Percentiles rank a stretch among this genome's conserved stretches.
phyloP scores from a whole-genome alignment of 1,284 basidiomycete genomes.

The Cryptococcus jaspeensis region DNA sequence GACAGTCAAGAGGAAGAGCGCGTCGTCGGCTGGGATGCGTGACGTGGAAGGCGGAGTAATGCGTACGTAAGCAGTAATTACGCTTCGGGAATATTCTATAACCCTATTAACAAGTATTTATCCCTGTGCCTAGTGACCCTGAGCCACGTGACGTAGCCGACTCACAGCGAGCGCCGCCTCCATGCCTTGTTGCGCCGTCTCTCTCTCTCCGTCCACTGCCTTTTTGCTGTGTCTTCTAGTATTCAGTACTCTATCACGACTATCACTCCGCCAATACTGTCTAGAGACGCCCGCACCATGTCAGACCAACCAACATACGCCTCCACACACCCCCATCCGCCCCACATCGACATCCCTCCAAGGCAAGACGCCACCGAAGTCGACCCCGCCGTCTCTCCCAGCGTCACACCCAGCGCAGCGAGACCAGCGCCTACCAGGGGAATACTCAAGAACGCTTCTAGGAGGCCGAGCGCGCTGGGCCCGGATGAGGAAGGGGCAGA shows the following conservation, averaged over 20 bases:
- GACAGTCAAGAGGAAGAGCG: background rate
- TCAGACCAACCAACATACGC: background rate
- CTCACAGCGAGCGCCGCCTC: too few species aligned
- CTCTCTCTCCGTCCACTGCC: too few species aligned
- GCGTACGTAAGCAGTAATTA: constrained; percentile 1
- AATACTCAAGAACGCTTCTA: constrained; percentile 47
- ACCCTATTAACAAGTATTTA: too few species aligned
- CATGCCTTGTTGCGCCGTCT: too few species aligned
- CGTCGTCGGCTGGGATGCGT: constrained; percentile 3
- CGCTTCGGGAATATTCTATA: background rate
- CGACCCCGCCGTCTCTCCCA: constrained; percentile 12
- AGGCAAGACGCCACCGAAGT: constrained; percentile 13
- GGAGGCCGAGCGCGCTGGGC: constrained; percentile 15
- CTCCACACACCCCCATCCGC: constrained; percentile 35
- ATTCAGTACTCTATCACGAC: too few species aligned
- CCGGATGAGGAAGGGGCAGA: constrained; percentile 4
- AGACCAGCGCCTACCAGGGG: constrained; percentile 40
- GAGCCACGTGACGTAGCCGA: too few species aligned
- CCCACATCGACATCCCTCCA: constrained; percentile 40
- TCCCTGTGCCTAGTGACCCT: too few species aligned
- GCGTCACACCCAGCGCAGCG: constrained; percentile 22
- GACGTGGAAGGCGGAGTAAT: constrained; percentile 14
- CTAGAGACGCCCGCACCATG: background rate
- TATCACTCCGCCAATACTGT: too few species aligned
- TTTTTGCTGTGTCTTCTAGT: too few species aligned